These are phyloP conservation scores for Naganishia sp. DNA, from an alignment of 1,284 basidiomycete species.

Conservation along the genomic window DNA sequence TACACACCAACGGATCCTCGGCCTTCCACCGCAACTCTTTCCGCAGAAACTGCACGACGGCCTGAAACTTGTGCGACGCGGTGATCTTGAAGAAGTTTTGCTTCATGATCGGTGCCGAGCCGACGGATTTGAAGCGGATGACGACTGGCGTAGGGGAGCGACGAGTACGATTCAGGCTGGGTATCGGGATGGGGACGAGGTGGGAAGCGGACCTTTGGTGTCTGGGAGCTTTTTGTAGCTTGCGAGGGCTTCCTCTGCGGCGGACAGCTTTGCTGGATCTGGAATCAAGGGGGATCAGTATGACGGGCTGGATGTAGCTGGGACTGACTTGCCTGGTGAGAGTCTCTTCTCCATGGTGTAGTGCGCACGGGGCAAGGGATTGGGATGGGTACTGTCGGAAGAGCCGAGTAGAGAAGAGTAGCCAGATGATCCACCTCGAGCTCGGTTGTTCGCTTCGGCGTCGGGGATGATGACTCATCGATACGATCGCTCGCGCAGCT, in stretches of 20 bases:
- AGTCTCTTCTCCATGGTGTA: slow-evolving; percentile 3
- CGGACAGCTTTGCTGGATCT: background rate
- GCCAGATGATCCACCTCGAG: no score
- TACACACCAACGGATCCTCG: slow-evolving; percentile 17
- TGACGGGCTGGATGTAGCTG: no score
- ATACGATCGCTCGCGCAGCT: background rate
- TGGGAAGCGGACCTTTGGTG: slow-evolving; percentile 1
- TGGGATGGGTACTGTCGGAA: no score
- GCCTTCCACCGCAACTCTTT: slow-evolving; percentile 84
- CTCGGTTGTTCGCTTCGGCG: no score
- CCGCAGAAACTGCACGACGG: slow-evolving; percentile 89
- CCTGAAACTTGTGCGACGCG: slow-evolving; percentile 89
- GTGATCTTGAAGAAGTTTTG: slow-evolving; percentile 98
- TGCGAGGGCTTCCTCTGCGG: slow-evolving; percentile 6
- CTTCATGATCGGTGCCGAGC: slow-evolving; percentile 97
- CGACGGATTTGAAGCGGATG: slow-evolving; percentile 97
- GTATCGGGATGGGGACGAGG: no score
- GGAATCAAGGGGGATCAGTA: background rate
- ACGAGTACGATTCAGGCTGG: background rate
- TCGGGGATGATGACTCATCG: slow-evolving; percentile 2
- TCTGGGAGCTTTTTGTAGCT: slow-evolving; percentile 20
- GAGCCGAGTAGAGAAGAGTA: no score
- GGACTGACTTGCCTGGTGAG: slow-evolving; percentile 1
- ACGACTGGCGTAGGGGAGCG: slow-evolving; percentile 65
- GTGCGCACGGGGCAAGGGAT: no score